These are phyloP conservation scores for Trypanosoma congolense DNA, from an alignment of 208 protist species.

Conservation along the genomic window DNA sequence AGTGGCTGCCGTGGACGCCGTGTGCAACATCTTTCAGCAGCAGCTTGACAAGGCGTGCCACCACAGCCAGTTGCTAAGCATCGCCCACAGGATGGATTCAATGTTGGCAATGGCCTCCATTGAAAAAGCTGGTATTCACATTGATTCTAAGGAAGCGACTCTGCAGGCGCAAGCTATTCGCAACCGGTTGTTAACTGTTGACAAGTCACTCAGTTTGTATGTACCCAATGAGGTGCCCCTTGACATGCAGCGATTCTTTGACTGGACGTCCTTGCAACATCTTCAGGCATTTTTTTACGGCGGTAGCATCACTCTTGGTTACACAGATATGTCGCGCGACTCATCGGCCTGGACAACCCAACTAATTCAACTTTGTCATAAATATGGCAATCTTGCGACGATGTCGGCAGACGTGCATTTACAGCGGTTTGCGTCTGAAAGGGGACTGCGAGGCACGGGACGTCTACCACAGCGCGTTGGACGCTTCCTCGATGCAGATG, in stretches of 20 bases:
- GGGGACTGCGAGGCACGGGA: slow-evolving; percentile 25
- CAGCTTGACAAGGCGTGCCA: slow-evolving; percentile 43
- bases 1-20: slow-evolving; percentile 33
- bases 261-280: slow-evolving; percentile 73
- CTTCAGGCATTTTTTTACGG: slow-evolving; percentile 76
- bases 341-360: slow-evolving; percentile 62
- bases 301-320: slow-evolving; percentile 53
- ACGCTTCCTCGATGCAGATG: slow-evolving; percentile 28
- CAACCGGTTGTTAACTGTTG: slow-evolving; percentile 44
- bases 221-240: slow-evolving; percentile 58
- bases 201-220: slow-evolving; percentile 52
- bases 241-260: slow-evolving; percentile 64
- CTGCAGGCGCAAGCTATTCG: slow-evolving; percentile 46
- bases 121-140: slow-evolving; percentile 60
- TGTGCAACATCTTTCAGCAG: slow-evolving; percentile 40
- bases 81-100: slow-evolving; percentile 80
- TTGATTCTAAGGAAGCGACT: slow-evolving; percentile 60
- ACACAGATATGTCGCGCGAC: slow-evolving; percentile 19
- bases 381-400: slow-evolving; percentile 43
- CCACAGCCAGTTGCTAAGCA: slow-evolving; percentile 54
- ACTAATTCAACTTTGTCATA: slow-evolving; percentile 70
- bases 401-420: slow-evolving; percentile 59
- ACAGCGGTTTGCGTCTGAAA: slow-evolving; percentile 68
- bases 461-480: slow-evolving; percentile 33
- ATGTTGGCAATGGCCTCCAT: slow-evolving; percentile 74